Base-by-base conservation (phyloP, 306 rosid genomes). In the Adenanthera pavonina region DNA sequence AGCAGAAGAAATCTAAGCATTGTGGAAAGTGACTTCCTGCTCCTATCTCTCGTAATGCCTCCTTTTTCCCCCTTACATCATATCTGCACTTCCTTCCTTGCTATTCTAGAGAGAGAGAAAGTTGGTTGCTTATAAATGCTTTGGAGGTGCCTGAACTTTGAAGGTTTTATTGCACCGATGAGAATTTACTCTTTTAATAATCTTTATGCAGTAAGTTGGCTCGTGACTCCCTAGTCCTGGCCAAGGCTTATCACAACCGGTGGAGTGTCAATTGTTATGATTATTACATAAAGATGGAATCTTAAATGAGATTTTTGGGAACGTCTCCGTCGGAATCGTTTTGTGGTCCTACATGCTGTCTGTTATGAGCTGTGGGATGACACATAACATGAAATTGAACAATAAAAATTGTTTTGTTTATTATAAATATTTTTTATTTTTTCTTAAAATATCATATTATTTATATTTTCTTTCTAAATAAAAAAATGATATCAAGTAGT, bases 1-100 rank as follows among this genome's bases (percentile, higher is more conserved):
- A 67, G 87, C n/a, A 86, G 87, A 75, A 82, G 90, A 76, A 86
- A 88, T 89, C 93, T 84, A 73, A 81, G 82, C 98, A 89, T 87
- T 76, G 86, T 60, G 56, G 40, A 46, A 36, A 81, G 68, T 15
- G 75, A 74, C 30, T 69, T 76, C 0, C 78, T 41, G 25, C 76
- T 67, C 60, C 66, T 61, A 65, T 82, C 53, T 80, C 72, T 2
- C 13, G n/a, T 8, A n/a, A 8, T 19, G 72, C 72, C 53, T 43
- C 73, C 36, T 68, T 54, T 54, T 69, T 35, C 9, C 64, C 19
- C 9, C 72, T 71, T 79, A 44, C 80, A 75, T 74, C 78, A 61
- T 38, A 53, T 53, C 83, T 71, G 65, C 66, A 43, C 57, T 33
- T 65, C 30, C 49, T 53, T 11, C 34, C 52, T 68, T 38, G 53